These are phyloP conservation scores for Oehlia diaphana DNA, from an alignment of 192 early-diverging fungal genomes.

Conservation along the genomic window DNA sequence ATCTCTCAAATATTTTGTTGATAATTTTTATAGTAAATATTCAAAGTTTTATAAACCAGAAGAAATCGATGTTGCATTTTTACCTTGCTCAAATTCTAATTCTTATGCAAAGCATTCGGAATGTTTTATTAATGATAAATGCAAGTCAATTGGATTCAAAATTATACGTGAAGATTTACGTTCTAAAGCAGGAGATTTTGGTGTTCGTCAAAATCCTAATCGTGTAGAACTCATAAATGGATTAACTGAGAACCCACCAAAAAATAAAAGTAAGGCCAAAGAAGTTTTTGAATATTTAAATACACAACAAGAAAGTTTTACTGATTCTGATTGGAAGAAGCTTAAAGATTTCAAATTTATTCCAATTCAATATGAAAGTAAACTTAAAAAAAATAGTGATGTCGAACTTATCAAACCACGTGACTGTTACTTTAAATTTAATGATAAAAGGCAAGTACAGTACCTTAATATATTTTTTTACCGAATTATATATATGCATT, in stretches of 20 bases:
- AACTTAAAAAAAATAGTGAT: not conserved
- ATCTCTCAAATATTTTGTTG: conserved; percentile 69
- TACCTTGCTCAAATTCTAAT: conserved; percentile 52
- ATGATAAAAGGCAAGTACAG: no score
- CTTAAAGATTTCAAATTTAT: conserved; percentile 62
- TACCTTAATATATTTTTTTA: no score
- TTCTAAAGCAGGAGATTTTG: conserved; percentile 57
- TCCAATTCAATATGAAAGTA: conserved; percentile 43
- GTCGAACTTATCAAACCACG: not conserved
- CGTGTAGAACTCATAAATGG: conserved; percentile 38
- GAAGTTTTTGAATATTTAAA: conserved; percentile 68
- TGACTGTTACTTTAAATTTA: no score
- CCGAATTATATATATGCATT: no score
- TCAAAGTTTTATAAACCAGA: conserved; percentile 45
- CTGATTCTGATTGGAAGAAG: conserved; percentile 49
- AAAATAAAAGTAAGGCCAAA: conserved; percentile 43
- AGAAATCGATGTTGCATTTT: conserved; percentile 52
- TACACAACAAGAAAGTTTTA: conserved; percentile 60
- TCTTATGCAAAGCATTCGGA: conserved; percentile 56
- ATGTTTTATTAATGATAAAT: conserved; percentile 64
- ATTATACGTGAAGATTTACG: conserved; percentile 59
- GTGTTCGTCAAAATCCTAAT: conserved; percentile 61
- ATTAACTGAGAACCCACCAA: conserved; percentile 36
- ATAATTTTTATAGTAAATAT: conserved; percentile 64
- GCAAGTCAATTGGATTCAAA: conserved; percentile 63